Base-by-base conservation (phyloP, 140 eudicot species). In the Stevia rebaudiana region DNA sequence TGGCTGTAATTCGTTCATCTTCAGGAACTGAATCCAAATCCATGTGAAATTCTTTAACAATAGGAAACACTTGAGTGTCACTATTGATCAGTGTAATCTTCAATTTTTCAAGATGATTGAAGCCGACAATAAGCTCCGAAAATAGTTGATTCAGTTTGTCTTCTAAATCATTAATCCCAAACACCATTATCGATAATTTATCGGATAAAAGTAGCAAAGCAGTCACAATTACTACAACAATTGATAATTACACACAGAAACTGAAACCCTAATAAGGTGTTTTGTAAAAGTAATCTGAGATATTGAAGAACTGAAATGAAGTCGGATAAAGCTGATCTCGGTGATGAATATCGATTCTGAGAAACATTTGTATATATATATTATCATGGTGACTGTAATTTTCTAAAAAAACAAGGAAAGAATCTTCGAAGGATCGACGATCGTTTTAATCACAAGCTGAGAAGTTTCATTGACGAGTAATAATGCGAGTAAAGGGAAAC, bases 1-100 rank as follows among this genome's bases (percentile, higher is more conserved):
- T 7, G 49, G 73, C 71, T 21, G 78, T 21, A 39, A 77, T 61
- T 39, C 53, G 54, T 54, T 78, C 69, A 46, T 69, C 70, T 68
- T 68, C 72, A 52, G 83, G 75, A 67, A 73, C 0, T 2, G 46
- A 41, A 41, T 41, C 46, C 16, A 41, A 41, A 41, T 41, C 46
- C 46, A 41, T 41, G 46, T 10, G 12, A 3, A n/a, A 41, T 6
- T 11, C 15, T 40, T 33, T 33, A 8, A 33, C 37, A 8, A 33
- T 33, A 1, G 0, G 59, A 19, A 69, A 43, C 24, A 56, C 43
- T 8, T 15, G 48, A 8, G 43, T 49, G 6, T 39, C 65, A 21
- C 43, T 48, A 6, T 33, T 12, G 6, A 64, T 22, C 59, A 70
- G 12, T 52, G 16, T 57, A 13, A 2, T 8, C 61, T 66, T 77